Conservation (phyloP, 768 basidiomycete genomes). For the Collybia sp. region DNA sequence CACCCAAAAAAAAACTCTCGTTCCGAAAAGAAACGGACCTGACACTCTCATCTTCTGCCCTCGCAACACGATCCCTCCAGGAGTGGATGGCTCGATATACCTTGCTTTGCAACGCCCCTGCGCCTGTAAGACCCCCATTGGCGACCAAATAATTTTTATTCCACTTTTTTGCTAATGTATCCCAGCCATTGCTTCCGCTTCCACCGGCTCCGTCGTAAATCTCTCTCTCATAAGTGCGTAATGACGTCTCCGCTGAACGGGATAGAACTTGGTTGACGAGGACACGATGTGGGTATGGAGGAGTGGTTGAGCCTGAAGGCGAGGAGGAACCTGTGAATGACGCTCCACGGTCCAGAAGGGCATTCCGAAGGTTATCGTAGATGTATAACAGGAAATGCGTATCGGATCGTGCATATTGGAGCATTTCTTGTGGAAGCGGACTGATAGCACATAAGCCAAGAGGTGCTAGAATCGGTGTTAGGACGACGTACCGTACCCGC, state of each 20-base stretch:
- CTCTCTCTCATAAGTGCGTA: slow-evolving; percentile 67
- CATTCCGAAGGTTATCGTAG: slow-evolving; percentile 87
- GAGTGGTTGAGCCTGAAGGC: slow-evolving; percentile 28
- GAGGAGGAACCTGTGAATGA: slow-evolving; percentile 34
- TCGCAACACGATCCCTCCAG: slow-evolving; percentile 79
- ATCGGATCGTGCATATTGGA: slow-evolving; percentile 90
- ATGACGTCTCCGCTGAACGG: slow-evolving; percentile 72
- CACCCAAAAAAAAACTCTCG: slow-evolving; percentile 4
- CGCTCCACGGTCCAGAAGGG: slow-evolving; percentile 64
- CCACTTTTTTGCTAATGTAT: slow-evolving; percentile 75
- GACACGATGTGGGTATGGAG: slow-evolving; percentile 21
- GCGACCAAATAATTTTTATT: slow-evolving; percentile 57
- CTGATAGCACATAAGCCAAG: slow-evolving; percentile 19
- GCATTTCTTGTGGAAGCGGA: slow-evolving; percentile 86
- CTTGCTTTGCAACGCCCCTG: slow-evolving; percentile 42
- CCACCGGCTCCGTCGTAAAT: slow-evolving; percentile 64
- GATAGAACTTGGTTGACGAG: slow-evolving; percentile 62
- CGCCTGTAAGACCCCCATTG: slow-evolving; percentile 26
- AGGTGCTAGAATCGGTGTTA: neutral
- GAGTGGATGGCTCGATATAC: slow-evolving; percentile 71
- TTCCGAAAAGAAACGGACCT: slow-evolving; percentile 38
- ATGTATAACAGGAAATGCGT: slow-evolving; percentile 94
- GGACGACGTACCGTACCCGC: slow-evolving; percentile 69
- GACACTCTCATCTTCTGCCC: slow-evolving; percentile 84
- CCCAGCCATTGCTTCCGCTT: slow-evolving; percentile 70